Evolutionary conservation across 2,329 filamentous ascomycete genomes (phyloP).

Genomic region (Penicillium sp.): DNA sequence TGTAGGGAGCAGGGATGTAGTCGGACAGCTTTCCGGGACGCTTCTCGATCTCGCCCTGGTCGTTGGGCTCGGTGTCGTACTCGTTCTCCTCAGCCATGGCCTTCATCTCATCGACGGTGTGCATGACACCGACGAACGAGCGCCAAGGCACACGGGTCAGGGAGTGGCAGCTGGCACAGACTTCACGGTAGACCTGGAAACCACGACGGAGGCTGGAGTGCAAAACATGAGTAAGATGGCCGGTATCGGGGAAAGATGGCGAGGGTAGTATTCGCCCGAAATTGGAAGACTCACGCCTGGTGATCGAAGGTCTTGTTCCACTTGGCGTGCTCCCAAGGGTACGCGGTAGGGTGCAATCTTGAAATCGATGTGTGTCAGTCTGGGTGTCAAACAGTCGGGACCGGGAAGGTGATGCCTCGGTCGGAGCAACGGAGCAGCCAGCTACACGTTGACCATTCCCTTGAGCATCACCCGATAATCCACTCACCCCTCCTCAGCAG

Average conservation of each 20-base stretch:
- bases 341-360: constrained; percentile 82
- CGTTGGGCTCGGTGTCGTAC: constrained; percentile 96
- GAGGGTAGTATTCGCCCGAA: too few relatives aligned
- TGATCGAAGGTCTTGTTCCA: constrained; percentile 95
- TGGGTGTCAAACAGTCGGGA: too few relatives aligned
- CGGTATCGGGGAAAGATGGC: constrained; percentile 1
- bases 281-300: constrained; percentile 70
- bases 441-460: too few relatives aligned
- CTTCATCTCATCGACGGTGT: constrained; percentile 98
- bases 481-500: constrained; percentile 95
- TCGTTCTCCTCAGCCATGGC: constrained; percentile 94
- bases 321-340: constrained; percentile 91
- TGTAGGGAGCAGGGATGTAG: constrained; percentile 90
- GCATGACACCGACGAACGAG: constrained; percentile 74
- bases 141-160: constrained; percentile 90
- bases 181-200: constrained; percentile 98
- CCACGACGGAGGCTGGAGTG: constrained; percentile 97
- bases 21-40: constrained; percentile 96
- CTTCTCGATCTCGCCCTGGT: constrained; percentile 96
- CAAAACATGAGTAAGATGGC: too few relatives aligned
- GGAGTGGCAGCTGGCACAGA: constrained; percentile 96
- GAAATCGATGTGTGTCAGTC: constrained; percentile 13
- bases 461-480: constrained; percentile 22
- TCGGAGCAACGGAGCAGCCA: too few relatives aligned
- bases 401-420: too few relatives aligned